Evolutionary conservation across 2,329 filamentous ascomycete genomes (phyloP).

Genomic region (Hypocrella siamensis): DNA sequence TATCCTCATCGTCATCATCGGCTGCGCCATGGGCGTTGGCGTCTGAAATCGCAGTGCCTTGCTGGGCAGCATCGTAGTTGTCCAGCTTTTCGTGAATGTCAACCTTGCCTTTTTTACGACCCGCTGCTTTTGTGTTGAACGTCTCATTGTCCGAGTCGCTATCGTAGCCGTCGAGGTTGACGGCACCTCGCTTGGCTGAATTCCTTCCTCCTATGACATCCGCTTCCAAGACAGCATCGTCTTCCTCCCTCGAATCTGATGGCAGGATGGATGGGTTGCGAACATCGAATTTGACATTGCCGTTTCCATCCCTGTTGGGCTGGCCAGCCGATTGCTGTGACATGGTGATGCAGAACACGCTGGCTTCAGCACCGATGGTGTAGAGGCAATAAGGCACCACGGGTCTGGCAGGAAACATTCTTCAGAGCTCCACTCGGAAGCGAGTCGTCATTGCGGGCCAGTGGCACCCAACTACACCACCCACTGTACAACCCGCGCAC

Average conservation of each 20-base stretch:
- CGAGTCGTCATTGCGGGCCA: too few relatives aligned
- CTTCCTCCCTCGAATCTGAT: slow-evolving; percentile 56
- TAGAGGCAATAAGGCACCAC: too few relatives aligned
- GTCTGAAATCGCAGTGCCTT: slow-evolving; percentile 19
- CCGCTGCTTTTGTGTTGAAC: slow-evolving; percentile 59
- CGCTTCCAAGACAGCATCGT: slow-evolving; percentile 67
- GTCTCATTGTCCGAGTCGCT: slow-evolving; percentile 87
- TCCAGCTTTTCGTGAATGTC: slow-evolving; percentile 36
- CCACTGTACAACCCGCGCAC: too few relatives aligned
- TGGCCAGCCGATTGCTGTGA: slow-evolving; percentile 31
- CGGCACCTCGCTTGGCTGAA: slow-evolving; percentile 76
- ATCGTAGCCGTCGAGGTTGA: slow-evolving; percentile 95
- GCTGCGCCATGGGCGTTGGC: slow-evolving; percentile 13
- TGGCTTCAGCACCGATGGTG: too few relatives aligned
- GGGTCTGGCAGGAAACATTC: too few relatives aligned
- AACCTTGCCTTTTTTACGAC: slow-evolving; percentile 33
- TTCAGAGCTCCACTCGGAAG: too few relatives aligned
- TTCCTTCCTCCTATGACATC: slow-evolving; percentile 77
- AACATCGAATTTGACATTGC: slow-evolving; percentile 74
- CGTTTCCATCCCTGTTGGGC: slow-evolving; percentile 68
- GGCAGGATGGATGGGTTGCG: slow-evolving; percentile 89
- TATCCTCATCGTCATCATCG: slow-evolving; percentile 38
- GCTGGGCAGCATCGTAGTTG: slow-evolving; percentile 33
- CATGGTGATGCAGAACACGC: not conserved
- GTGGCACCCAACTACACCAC: too few relatives aligned